These are phyloP conservation scores for Onygenales sp. DNA, from an alignment of 2,329 filamentous ascomycete species.

Conservation along the genomic window DNA sequence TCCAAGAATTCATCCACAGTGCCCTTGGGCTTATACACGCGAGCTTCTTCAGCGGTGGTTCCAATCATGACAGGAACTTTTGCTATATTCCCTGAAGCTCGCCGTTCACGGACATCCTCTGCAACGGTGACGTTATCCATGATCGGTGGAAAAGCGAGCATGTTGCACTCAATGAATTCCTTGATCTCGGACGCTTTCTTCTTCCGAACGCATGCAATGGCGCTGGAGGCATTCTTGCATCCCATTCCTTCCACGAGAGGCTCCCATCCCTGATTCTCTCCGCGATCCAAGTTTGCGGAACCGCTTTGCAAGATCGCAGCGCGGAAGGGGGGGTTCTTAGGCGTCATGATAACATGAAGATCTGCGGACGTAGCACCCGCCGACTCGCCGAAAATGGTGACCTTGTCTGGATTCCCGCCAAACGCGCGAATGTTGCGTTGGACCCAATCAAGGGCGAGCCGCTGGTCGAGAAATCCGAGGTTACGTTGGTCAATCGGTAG, in stretches of 20 bases:
- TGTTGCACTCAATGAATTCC: conserved; percentile 19
- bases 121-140: conserved; percentile 25
- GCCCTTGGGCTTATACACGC: conserved; percentile 20
- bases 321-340: background rate
- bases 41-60: conserved; percentile 26
- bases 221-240: background rate
- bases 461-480: conserved; percentile 47
- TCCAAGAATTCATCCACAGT: conserved; percentile 14
- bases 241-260: background rate
- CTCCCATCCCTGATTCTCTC: background rate
- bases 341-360: background rate
- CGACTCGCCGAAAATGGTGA: conserved; percentile 44
- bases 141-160: conserved; percentile 20
- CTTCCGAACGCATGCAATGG: background rate
- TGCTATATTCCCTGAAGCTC: conserved; percentile 21
- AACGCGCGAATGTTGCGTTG: conserved; percentile 45
- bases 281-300: no score
- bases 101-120: conserved; percentile 15
- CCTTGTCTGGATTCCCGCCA: conserved; percentile 42
- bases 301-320: no score
- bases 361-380: conserved; percentile 36
- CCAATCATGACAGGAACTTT: conserved; percentile 26
- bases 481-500: conserved; percentile 39
- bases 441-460: conserved; percentile 50
- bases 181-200: conserved; percentile 16